A percentile compares a stretch with the other conserved stretches of the same genome.
Evolutionary conservation across 1,284 basidiomycete species (phyloP).

Genomic region (Apiotrichum veenhuisii): DNA sequence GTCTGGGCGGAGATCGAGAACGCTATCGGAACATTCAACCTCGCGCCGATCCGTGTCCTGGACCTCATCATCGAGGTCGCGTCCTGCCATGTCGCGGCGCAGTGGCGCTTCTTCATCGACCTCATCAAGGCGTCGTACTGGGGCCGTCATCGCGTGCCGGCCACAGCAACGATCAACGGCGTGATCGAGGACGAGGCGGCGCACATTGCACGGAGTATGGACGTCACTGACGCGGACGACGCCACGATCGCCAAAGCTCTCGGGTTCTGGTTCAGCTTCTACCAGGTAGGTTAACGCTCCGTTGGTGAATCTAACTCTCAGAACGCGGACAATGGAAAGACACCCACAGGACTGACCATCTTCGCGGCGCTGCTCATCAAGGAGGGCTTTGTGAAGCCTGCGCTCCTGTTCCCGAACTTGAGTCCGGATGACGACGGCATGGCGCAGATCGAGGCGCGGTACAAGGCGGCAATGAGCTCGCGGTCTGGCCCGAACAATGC

Average conservation of each 20-base stretch:
- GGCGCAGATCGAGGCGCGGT: conserved; percentile 64
- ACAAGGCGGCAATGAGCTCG: conserved; percentile 62
- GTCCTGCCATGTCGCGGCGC: conserved; percentile 71
- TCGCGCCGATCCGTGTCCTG: conserved; percentile 89
- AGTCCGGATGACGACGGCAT: conserved; percentile 71
- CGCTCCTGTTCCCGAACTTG: conserved; percentile 69
- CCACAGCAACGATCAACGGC: conserved; percentile 5
- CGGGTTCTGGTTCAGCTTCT: conserved; percentile 91
- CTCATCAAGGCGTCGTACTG: conserved; percentile 55
- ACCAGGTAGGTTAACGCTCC: conserved; percentile 59
- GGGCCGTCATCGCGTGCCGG: background rate
- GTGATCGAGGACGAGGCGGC: conserved; percentile 30
- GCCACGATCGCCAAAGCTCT: conserved; percentile 79
- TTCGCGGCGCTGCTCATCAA: conserved; percentile 83
- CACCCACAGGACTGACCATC: conserved; percentile 72
- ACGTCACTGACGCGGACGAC: conserved; percentile 52
- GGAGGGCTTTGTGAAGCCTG: conserved; percentile 75
- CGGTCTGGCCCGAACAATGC: conserved; percentile 68
- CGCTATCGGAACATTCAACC: conserved; percentile 90
- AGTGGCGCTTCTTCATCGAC: conserved; percentile 88
- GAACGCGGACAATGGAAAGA: conserved; percentile 54
- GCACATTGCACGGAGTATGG: conserved; percentile 46
- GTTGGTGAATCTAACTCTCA: background rate
- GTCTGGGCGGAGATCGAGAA: conserved; percentile 85
- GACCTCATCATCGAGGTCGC: conserved; percentile 93